Percentiles rank a stretch among this genome's conserved stretches.
phyloP scores from a whole-genome alignment of 306 rosid species.

The Boehmeria nivea region DNA sequence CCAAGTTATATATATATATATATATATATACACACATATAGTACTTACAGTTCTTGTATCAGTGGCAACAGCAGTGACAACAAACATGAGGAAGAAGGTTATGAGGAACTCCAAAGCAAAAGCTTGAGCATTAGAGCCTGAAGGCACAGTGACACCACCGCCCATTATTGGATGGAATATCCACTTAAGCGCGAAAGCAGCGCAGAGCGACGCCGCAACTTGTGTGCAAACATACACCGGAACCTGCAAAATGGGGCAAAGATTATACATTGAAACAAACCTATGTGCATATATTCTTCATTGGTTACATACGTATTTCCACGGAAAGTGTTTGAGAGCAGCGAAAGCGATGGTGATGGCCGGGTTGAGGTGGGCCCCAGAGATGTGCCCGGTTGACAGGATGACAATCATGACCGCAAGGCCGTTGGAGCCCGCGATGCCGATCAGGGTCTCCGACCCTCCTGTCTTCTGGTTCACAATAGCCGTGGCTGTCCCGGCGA shows the following conservation, averaged over 20 bases:
- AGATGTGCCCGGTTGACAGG: conserved; percentile 77
- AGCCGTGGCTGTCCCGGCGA: conserved; percentile 66
- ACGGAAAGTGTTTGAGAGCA: conserved; percentile 81
- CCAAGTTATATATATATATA: too few relatives aligned
- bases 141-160: conserved; percentile 85
- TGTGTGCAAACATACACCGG: conserved; percentile 80
- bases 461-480: conserved; percentile 66
- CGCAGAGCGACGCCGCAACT: conserved; percentile 56
- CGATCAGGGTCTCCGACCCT: conserved; percentile 57
- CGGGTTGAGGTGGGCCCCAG: conserved; percentile 90
- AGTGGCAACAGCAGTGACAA: conserved; percentile 87
- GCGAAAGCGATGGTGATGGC: conserved; percentile 82
- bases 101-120: conserved; percentile 76
- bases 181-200: conserved; percentile 63
- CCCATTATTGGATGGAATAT: conserved; percentile 65
- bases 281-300: too few relatives aligned
- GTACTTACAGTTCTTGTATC: conserved; percentile 76
- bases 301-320: conserved; percentile 51
- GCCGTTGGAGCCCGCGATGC: conserved; percentile 66
- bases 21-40: neutral
- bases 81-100: conserved; percentile 87
- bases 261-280: too few relatives aligned
- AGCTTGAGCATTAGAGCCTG: conserved; percentile 60
- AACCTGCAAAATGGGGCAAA: conserved; percentile 33
- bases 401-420: conserved; percentile 77